A percentile compares a stretch with the other conserved stretches of the same genome.
Conservation (phyloP, 257 asterid genomes). For the Ilex aquifolium region DNA sequence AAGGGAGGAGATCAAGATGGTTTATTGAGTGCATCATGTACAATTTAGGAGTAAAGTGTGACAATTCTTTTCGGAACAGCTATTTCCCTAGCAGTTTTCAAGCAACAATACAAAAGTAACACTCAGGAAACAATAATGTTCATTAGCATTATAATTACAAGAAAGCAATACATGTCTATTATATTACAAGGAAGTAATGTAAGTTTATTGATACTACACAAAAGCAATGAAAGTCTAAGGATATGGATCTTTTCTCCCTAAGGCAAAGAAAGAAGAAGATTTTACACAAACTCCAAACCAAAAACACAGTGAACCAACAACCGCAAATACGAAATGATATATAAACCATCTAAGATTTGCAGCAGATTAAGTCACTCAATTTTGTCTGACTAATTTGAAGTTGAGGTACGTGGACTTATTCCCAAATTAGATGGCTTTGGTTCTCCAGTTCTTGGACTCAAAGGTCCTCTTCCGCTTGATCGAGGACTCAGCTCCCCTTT, state of each 20-base stretch:
- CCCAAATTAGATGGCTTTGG: constrained; percentile 48
- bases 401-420: constrained; percentile 33
- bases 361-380: not conserved
- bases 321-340: constrained; percentile 6
- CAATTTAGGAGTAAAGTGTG: too few species aligned
- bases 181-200: too few species aligned
- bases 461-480: constrained; percentile 28
- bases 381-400: constrained; percentile 17
- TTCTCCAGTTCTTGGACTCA: constrained; percentile 52
- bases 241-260: not conserved
- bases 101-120: not conserved
- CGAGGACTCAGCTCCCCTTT: constrained; percentile 38
- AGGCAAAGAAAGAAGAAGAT: not conserved
- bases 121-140: not conserved
- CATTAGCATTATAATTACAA: not conserved
- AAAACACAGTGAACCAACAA: constrained; percentile 8
- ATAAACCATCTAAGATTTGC: constrained; percentile 3
- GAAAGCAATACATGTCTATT: not conserved
- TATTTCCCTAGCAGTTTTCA: not conserved
- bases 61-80: not conserved
- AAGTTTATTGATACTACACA: not conserved
- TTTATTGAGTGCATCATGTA: too few species aligned
- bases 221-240: not conserved
- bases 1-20: too few species aligned
- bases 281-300: not conserved